These are phyloP conservation scores for Pelargonium nanum DNA, from an alignment of 345 rosid genomes.

Conservation along the genomic window DNA sequence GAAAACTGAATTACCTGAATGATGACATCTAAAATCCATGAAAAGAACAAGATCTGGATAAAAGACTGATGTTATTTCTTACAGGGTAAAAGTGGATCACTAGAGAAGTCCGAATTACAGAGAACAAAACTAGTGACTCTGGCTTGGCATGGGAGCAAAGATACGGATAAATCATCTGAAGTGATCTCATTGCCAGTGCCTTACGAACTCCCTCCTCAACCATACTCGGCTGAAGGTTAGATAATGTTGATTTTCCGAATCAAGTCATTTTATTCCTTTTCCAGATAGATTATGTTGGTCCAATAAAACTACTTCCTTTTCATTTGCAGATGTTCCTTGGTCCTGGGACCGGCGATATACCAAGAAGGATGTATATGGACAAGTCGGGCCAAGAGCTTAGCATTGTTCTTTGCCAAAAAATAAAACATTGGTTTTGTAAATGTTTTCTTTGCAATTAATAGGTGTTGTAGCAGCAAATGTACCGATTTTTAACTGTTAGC, in stretches of 20 bases:
- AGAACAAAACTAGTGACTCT: constrained; percentile 55
- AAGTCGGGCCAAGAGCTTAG: constrained; percentile 54
- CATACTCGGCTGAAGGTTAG: constrained; percentile 62
- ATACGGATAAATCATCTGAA: constrained; percentile 23
- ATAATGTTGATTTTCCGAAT: not conserved
- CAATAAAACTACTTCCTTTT: not conserved
- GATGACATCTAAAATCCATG: not conserved
- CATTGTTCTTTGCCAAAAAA: not conserved
- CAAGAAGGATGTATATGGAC: constrained; percentile 74
- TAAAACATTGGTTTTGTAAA: too few species aligned
- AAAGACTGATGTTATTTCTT: not conserved
- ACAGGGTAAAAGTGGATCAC: constrained; percentile 17
- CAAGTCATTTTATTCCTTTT: not conserved
- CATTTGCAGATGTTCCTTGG: constrained; percentile 73
- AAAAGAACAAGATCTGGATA: not conserved
- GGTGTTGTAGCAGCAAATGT: too few species aligned
- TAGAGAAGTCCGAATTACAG: constrained; percentile 14
- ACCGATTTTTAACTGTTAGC: too few species aligned
- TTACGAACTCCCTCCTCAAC: constrained; percentile 69
- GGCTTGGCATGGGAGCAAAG: constrained; percentile 39
- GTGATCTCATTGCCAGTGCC: constrained; percentile 62
- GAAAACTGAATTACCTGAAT: not conserved
- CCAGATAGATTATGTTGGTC: not conserved
- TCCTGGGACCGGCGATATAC: constrained; percentile 77
- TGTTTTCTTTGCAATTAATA: too few species aligned